A percentile compares a stretch with the other conserved stretches of the same genome.
These are phyloP conservation scores for Pythium chondricola DNA, from an alignment of 352 stramenopile species.

Conservation along the genomic window DNA sequence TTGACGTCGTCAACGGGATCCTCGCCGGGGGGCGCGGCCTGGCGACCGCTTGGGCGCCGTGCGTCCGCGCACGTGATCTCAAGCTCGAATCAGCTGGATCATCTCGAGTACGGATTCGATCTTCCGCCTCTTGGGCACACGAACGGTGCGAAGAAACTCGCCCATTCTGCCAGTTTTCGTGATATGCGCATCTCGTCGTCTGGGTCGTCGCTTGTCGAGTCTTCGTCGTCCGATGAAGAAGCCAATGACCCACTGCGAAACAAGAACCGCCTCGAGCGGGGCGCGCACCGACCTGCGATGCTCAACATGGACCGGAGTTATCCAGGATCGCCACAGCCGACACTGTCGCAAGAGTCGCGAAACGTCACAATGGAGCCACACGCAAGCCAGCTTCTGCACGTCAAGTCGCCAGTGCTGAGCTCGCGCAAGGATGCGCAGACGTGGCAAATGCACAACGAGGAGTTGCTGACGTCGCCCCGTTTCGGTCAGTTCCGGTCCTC, in stretches of 20 bases:
- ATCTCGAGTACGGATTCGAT: constrained; percentile 16
- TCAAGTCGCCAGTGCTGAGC: constrained; percentile 30
- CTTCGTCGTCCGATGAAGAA: constrained; percentile 23
- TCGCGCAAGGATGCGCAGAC: constrained; percentile 27
- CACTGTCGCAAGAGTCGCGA: constrained; percentile 6
- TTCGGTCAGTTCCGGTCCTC: constrained; percentile 21
- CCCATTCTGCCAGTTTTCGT: constrained; percentile 20
- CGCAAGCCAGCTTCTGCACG: constrained; percentile 9
- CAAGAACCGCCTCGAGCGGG: constrained; percentile 12
- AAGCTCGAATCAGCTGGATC: constrained; percentile 25
- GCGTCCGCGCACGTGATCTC: constrained; percentile 17
- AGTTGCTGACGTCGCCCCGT: constrained; percentile 24
- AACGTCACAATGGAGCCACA: constrained; percentile 9
- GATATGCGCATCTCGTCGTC: constrained; percentile 14
- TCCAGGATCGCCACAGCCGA: constrained; percentile 9
- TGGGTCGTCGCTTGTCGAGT: constrained; percentile 20
- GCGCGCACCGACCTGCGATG: constrained; percentile 4
- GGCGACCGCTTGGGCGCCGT: constrained; percentile 24
- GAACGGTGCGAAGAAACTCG: constrained; percentile 9
- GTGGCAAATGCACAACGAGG: constrained; percentile 30
- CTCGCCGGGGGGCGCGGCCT: constrained; percentile 16
- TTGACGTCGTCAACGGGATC: constrained; percentile 25
- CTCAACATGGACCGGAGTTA: constrained; percentile 16
- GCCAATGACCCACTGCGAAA: constrained; percentile 4
- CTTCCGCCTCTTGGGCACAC: constrained; percentile 11